Base-by-base conservation (phyloP, 176 grass and related monocot species). In the Tuctoria greenei region DNA sequence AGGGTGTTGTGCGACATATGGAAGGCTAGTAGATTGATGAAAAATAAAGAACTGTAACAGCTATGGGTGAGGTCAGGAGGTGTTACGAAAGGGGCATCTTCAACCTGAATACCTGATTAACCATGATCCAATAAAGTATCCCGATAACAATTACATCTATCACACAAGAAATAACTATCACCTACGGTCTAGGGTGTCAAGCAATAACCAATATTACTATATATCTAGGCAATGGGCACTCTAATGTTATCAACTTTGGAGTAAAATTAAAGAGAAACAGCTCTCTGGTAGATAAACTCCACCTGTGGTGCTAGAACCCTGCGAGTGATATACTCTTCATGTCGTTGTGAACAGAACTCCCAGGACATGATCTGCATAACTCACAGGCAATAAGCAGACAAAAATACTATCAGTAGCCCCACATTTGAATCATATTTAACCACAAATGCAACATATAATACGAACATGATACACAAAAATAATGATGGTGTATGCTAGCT, bases 271-370 rank as follows among this genome's bases (percentile, higher is more conserved):
- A 74, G 8, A 69, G n/a, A 52, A 62, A 69, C 5, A 37, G 3
- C 46, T 16, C 5, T 8, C 67, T 28, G 49, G 47, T 64, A 37
- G 38, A 77, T 8, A 26, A 74, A 69, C 21, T 69, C 35, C 79
- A 99, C 95, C 95, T 99, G 92, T 51, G 89, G 89, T 74, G 92
- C 81, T 66, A 99, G 54, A 74, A 90, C 82, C 78, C 87, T 90
- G 31, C 87, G 85, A 44, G 96, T 88, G 64, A 95, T 80, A 88
- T 92, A 99, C 66, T 99, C 92, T 35, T 95, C 92, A 75, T 99
- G 92, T 23, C 70, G 76, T 16, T 61, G 83, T 82, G 87, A 88
- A 90, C 95, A 99, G 61, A 99, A 99, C 66, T 99, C 92, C 95
- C 95, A 99, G 44, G 77, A 99, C 78, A 99, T 74, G 46, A 99